Conservation (phyloP, 129 eudicot species). For the Mikania micrantha region DNA sequence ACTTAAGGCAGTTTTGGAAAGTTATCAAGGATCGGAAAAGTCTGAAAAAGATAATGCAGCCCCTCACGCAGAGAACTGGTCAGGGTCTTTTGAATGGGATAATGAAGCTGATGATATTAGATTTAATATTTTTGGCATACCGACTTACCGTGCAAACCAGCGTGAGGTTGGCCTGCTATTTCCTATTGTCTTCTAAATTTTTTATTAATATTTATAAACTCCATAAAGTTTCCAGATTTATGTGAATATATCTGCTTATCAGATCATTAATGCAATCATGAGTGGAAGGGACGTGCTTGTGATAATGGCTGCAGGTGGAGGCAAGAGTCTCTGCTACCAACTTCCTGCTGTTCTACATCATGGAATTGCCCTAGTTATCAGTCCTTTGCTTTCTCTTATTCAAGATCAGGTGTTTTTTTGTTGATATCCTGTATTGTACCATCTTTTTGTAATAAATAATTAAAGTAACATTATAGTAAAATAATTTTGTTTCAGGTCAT, state of each 20-base stretch:
- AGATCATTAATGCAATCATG: constrained; percentile 94
- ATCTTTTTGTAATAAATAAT: not conserved
- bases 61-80: constrained; percentile 63
- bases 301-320: constrained; percentile 99
- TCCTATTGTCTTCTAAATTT: not conserved
- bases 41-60: constrained; percentile 34
- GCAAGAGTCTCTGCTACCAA: constrained; percentile 98
- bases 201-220: too few relatives aligned
- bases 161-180: constrained; percentile 54
- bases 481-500: constrained; percentile 56
- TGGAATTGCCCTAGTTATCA: constrained; percentile 86
- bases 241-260: constrained; percentile 2
- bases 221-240: not conserved
- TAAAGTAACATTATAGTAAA: not conserved
- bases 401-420: constrained; percentile 77
- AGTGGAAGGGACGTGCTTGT: constrained; percentile 91
- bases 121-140: constrained; percentile 79
- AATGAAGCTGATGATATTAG: constrained; percentile 67
- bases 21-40: constrained; percentile 39
- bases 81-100: constrained; percentile 87
- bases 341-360: constrained; percentile 86
- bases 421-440: not conserved
- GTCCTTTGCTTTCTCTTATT: constrained; percentile 97
- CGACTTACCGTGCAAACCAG: constrained; percentile 89
- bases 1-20: constrained; percentile 66